phyloP scores from a whole-genome alignment of 441 rosid species.

The Lepidium campestre region DNA sequence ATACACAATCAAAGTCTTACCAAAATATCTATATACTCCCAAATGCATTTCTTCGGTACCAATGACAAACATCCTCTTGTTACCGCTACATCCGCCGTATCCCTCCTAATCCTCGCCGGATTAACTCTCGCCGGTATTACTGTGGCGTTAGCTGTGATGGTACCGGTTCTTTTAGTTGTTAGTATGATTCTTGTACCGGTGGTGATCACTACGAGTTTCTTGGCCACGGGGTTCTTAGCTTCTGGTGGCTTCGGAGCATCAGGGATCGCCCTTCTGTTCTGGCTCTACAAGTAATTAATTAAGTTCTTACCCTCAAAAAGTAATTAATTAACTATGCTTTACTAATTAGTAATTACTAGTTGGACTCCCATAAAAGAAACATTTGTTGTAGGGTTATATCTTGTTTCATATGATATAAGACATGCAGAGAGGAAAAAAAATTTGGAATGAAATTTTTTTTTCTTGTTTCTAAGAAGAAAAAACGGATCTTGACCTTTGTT shows the following conservation, averaged over 20 bases:
- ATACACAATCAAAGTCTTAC: neutral
- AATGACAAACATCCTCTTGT: constrained; percentile 22
- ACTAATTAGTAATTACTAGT: too few relatives aligned
- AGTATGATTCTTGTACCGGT: constrained; percentile 72
- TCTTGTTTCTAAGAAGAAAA: too few relatives aligned
- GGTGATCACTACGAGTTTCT: constrained; percentile 37
- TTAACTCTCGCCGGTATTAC: constrained; percentile 52
- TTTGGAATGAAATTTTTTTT: too few relatives aligned
- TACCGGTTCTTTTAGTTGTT: constrained; percentile 60
- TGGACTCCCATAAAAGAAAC: neutral
- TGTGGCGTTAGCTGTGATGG: constrained; percentile 48
- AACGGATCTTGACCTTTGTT: too few relatives aligned
- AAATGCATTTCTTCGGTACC: constrained; percentile 6
- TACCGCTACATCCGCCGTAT: constrained; percentile 53
- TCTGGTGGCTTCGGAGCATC: constrained; percentile 70
- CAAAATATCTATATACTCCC: neutral
- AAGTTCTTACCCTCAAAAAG: neutral
- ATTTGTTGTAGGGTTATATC: too few relatives aligned
- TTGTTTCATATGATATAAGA: too few relatives aligned
- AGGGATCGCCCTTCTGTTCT: constrained; percentile 48
- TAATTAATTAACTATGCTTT: neutral
- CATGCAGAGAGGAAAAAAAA: too few relatives aligned
- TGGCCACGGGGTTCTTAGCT: constrained; percentile 51
- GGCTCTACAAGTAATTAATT: constrained; percentile 61
- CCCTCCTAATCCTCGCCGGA: constrained; percentile 59